These are phyloP conservation scores for Diospyros kaki DNA, from an alignment of 148 eudicot genomes.

Conservation along the genomic window DNA sequence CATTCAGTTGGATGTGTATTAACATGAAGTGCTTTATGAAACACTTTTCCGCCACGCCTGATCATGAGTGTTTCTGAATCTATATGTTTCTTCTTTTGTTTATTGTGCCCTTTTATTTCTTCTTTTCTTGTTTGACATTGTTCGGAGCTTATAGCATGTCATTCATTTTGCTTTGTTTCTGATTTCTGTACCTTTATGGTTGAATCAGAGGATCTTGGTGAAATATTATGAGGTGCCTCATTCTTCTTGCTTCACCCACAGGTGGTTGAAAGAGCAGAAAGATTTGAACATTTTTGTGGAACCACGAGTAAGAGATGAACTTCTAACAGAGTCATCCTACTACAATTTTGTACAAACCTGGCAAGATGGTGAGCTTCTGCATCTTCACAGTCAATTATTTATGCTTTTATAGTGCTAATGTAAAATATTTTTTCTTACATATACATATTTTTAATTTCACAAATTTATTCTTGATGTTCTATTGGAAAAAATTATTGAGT, in stretches of 20 bases:
- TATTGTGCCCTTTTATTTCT: not conserved
- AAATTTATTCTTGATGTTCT: no score
- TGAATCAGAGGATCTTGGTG: slow-evolving; percentile 11
- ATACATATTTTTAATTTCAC: no score
- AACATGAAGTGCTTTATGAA: not conserved
- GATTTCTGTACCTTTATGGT: not conserved
- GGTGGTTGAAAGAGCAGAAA: slow-evolving; percentile 85
- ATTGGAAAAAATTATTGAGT: no score
- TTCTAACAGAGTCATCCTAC: slow-evolving; percentile 64
- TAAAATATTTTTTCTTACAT: not conserved
- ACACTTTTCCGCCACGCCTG: not conserved
- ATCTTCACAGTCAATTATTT: not conserved
- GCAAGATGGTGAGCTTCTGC: slow-evolving; percentile 59
- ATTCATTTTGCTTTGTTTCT: slow-evolving; percentile 1
- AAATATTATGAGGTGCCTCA: slow-evolving; percentile 7
- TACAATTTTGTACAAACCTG: slow-evolving; percentile 83
- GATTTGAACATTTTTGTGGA: slow-evolving; percentile 69
- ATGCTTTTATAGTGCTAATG: not conserved
- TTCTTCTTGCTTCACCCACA: slow-evolving; percentile 27
- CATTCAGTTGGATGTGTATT: not conserved
- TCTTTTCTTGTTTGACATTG: not conserved
- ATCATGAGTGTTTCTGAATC: not conserved
- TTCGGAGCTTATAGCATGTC: not conserved
- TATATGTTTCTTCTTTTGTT: not conserved
- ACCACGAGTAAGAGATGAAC: slow-evolving; percentile 78